Percentiles rank a stretch among this genome's conserved stretches.
phyloP scores from a whole-genome alignment of 2,329 filamentous ascomycete species.

The Colletotrichum salicis region DNA sequence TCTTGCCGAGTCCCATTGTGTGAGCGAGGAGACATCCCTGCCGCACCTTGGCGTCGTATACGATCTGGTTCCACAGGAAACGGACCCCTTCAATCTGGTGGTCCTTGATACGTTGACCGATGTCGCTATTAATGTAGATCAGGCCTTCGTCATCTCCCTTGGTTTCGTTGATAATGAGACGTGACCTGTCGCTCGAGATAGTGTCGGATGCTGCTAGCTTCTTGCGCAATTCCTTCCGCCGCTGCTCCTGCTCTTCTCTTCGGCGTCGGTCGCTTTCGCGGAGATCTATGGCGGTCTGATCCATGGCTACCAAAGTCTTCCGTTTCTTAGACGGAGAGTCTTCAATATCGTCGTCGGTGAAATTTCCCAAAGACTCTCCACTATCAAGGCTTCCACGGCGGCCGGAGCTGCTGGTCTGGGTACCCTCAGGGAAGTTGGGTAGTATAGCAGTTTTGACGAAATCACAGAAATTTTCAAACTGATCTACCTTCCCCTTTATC shows the following conservation, averaged over 20 bases:
- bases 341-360: slow-evolving; percentile 33
- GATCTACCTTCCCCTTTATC: slow-evolving; percentile 39
- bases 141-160: slow-evolving; percentile 69
- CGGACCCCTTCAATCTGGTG: slow-evolving; percentile 85
- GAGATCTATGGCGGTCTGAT: slow-evolving; percentile 62
- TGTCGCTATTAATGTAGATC: slow-evolving; percentile 72
- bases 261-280: slow-evolving; percentile 67
- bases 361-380: not conserved
- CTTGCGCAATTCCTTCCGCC: slow-evolving; percentile 58
- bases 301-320: slow-evolving; percentile 57
- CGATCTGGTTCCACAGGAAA: slow-evolving; percentile 89
- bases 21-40: slow-evolving; percentile 88
- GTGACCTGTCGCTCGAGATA: slow-evolving; percentile 56
- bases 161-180: slow-evolving; percentile 74
- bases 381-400: not conserved
- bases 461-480: slow-evolving; percentile 44
- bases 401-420: not conserved
- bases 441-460: slow-evolving; percentile 38
- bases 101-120: slow-evolving; percentile 75
- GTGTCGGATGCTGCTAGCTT: slow-evolving; percentile 56
- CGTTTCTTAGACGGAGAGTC: slow-evolving; percentile 55
- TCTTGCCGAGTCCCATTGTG: slow-evolving; percentile 93
- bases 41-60: slow-evolving; percentile 65
- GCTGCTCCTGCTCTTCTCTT: slow-evolving; percentile 63
- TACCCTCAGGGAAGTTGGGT: slow-evolving; percentile 22